Percentiles rank a stretch among this genome's conserved stretches.
Conservation (phyloP, 2,329 filamentous ascomycete genomes). For the Trichoderma atrobrunneum region DNA sequence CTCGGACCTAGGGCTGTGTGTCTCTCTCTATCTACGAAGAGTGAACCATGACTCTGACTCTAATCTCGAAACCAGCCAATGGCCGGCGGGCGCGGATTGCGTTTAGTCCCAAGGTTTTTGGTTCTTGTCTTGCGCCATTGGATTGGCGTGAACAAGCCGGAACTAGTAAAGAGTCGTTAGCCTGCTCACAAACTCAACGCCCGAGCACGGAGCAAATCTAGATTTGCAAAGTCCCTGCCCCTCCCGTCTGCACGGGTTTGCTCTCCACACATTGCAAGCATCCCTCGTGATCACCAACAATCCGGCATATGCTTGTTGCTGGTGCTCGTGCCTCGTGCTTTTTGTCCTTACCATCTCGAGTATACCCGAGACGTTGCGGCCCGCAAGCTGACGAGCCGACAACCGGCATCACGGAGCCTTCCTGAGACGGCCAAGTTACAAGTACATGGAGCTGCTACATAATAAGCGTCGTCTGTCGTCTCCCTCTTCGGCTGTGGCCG, state of each 20-base stretch:
- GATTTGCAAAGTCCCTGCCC: constrained; percentile 11
- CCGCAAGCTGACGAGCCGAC: constrained; percentile 11
- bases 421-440: neutral
- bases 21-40: neutral
- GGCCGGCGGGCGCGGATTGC: neutral
- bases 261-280: constrained; percentile 14
- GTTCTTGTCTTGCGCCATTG: neutral
- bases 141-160: neutral
- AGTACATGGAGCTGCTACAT: constrained; percentile 9
- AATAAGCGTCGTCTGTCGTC: constrained; percentile 3
- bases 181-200: neutral
- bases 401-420: constrained; percentile 16
- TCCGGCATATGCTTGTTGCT: neutral
- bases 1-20: constrained; percentile 8
- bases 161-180: neutral
- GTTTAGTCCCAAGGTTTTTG: neutral
- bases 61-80: neutral
- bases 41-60: neutral
- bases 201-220: constrained; percentile 19
- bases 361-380: neutral
- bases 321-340: neutral
- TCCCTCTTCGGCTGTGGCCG: neutral
- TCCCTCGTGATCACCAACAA: constrained; percentile 15
- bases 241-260: constrained; percentile 4
- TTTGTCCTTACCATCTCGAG: neutral